phyloP scores from a whole-genome alignment of 129 eudicot genomes.

The Dittrichia graveolens region DNA sequence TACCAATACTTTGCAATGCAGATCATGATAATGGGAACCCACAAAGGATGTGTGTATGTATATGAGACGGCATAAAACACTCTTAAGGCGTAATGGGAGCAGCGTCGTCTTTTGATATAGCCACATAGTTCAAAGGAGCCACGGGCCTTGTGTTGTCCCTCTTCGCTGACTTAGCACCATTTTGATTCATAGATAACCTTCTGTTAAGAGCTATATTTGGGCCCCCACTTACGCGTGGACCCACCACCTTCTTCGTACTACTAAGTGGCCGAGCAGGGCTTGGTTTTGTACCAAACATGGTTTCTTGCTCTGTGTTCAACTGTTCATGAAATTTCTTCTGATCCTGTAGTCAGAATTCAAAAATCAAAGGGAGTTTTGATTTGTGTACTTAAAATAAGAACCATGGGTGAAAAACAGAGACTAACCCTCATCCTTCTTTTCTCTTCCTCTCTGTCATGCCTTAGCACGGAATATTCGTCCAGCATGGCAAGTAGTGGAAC shows the following conservation, averaged over 20 bases:
- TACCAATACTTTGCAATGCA: neutral
- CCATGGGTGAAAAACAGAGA: neutral
- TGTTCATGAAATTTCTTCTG: constrained; percentile 90
- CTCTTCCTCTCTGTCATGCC: constrained; percentile 96
- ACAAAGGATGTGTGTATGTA: neutral
- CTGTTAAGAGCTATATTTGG: constrained; percentile 58
- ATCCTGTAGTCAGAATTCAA: constrained; percentile 51
- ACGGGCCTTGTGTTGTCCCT: constrained; percentile 62
- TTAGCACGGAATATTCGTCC: constrained; percentile 76
- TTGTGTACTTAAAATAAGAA: neutral
- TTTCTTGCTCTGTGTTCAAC: constrained; percentile 68
- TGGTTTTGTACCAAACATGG: constrained; percentile 69
- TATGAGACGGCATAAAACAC: neutral
- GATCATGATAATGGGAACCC: neutral
- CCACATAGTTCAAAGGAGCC: constrained; percentile 83
- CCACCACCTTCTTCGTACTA: constrained; percentile 60
- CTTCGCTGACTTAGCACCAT: constrained; percentile 50
- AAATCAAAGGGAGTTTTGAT: constrained; percentile 5
- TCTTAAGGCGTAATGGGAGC: constrained; percentile 21
- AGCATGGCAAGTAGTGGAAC: constrained; percentile 96
- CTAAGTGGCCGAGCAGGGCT: constrained; percentile 75
- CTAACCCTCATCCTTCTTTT: constrained; percentile 89
- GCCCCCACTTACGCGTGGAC: constrained; percentile 73
- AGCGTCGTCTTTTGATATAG: constrained; percentile 72
- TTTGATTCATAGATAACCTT: constrained; percentile 71